Evolutionary conservation across 306 rosid genomes (phyloP), one percentile per base, ranked within the genome.

Genomic region (Mucuna pruriens): DNA sequence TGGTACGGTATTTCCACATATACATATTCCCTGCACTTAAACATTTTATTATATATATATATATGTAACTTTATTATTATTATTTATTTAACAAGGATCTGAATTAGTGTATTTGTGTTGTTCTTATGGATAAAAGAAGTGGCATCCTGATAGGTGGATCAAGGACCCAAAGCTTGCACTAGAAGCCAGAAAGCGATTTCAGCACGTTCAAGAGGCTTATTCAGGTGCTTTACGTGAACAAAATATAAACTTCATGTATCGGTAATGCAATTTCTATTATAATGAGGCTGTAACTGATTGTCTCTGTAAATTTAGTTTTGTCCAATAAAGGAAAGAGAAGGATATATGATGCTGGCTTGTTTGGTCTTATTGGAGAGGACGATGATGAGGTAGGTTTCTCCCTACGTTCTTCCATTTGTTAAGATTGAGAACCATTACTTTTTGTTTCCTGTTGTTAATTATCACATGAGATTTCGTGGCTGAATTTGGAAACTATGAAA

Each of bases 171-270:
- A 79, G 54, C 66, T 73, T 73, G 79, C 84, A 1, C 22, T 16
- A 34, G 90, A 87, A 81, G 87, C 87, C 10, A 81, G 84, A 67
- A 67, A 71, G 9, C 75, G 67, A 75, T 87, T 87, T 75, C 86
- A 87, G 63, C 75, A 61, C 9, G 71, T 81, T 74, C 90, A 84
- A 74, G 86, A 87, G 79, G 86, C 90, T 74, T 87, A 84, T 78
- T 87, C 90, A 55, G 87, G 86, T 87, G 42, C 46, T 58, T 5
- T 31, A 38, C 40, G 20, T 13, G 40, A 34, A 67, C 55, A 68
- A 31, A 16, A 40, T 25, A 15, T 25, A 15, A 26, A 4, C 9
- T 1, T 38, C 1, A 22, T 36, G 10, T 54, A 29, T 17, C 12
- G 39, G 13, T 33, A 36, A 38, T 45, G 29, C 55, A 46, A 52